Percentiles rank a stretch among this genome's conserved stretches.
These are phyloP conservation scores for Yarrowia sp. DNA, from an alignment of 805 yeast species.

Conservation along the genomic window DNA sequence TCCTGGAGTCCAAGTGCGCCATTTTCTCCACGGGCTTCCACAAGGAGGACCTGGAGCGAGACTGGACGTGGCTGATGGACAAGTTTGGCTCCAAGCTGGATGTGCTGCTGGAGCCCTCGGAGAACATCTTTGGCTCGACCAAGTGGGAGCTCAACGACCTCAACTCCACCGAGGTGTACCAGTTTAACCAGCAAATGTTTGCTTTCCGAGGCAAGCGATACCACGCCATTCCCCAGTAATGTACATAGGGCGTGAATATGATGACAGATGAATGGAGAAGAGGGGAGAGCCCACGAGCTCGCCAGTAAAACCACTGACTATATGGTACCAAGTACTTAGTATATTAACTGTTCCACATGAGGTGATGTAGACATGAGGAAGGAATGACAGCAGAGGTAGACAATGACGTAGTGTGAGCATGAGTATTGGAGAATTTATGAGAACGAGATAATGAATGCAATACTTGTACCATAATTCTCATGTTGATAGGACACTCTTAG, in stretches of 20 bases:
- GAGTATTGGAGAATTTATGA: no score
- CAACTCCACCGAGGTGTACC: slow-evolving; percentile 92
- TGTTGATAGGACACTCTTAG: no score
- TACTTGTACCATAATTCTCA: no score
- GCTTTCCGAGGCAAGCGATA: slow-evolving; percentile 97
- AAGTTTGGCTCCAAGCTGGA: slow-evolving; percentile 80
- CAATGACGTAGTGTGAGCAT: no score
- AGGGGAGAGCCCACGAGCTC: not conserved
- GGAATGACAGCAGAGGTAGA: no score
- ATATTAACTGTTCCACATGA: no score
- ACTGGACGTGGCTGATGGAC: slow-evolving; percentile 70
- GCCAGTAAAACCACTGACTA: slow-evolving; percentile 1
- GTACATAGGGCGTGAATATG: slow-evolving; percentile 35
- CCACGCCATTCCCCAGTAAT: slow-evolving; percentile 65
- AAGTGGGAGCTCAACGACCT: slow-evolving; percentile 94
- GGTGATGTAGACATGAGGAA: no score
- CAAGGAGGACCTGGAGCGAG: slow-evolving; percentile 71
- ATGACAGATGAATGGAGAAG: slow-evolving; percentile 2
- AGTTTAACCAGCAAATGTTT: slow-evolving; percentile 85
- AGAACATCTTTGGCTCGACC: slow-evolving; percentile 80
- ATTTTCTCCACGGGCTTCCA: slow-evolving; percentile 90
- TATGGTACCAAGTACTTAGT: not conserved
- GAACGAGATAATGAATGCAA: no score
- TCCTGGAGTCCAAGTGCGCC: slow-evolving; percentile 92
- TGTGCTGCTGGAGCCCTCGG: slow-evolving; percentile 73